Evolutionary conservation across 768 basidiomycete genomes (phyloP).

Genomic region (Auricularia heimuer): DNA sequence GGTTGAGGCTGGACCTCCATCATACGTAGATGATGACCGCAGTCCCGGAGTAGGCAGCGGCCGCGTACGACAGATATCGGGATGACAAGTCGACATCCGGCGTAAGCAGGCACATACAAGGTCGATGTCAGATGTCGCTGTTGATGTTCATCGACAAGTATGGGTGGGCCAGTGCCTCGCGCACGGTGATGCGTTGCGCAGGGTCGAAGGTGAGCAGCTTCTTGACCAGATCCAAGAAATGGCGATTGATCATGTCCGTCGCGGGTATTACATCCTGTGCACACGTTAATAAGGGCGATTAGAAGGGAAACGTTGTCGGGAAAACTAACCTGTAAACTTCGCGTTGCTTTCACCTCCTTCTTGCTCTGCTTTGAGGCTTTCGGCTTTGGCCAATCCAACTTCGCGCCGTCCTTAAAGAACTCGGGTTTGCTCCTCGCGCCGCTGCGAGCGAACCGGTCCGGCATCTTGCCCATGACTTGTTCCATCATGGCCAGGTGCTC

Average conservation of each 20-base stretch:
- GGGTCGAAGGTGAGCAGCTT: constrained; percentile 88
- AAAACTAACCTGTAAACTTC: constrained; percentile 50
- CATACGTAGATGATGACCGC: neutral
- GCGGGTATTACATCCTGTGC: constrained; percentile 75
- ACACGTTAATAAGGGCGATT: neutral
- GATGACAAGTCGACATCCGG: neutral
- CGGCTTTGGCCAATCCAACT: constrained; percentile 87
- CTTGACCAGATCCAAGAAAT: constrained; percentile 82
- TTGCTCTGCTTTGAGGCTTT: constrained; percentile 82
- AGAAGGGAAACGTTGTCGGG: neutral
- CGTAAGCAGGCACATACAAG: neutral
- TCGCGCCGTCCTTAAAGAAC: constrained; percentile 72
- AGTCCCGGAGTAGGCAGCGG: neutral
- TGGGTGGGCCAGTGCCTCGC: constrained; percentile 78
- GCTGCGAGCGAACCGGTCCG: constrained; percentile 67
- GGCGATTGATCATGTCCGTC: constrained; percentile 58
- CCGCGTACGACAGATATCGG: no score
- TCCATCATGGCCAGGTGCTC: constrained; percentile 99
- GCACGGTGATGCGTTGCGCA: constrained; percentile 74
- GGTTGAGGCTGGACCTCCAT: neutral
- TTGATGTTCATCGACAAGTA: constrained; percentile 47
- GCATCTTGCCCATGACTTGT: constrained; percentile 97
- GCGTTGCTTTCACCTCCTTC: constrained; percentile 86
- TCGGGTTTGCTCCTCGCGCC: constrained; percentile 79
- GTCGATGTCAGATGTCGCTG: neutral